Evolutionary conservation across 257 asterid genomes (phyloP), one percentile per base, ranked within the genome.

Genomic region (Henckelia pumila): DNA sequence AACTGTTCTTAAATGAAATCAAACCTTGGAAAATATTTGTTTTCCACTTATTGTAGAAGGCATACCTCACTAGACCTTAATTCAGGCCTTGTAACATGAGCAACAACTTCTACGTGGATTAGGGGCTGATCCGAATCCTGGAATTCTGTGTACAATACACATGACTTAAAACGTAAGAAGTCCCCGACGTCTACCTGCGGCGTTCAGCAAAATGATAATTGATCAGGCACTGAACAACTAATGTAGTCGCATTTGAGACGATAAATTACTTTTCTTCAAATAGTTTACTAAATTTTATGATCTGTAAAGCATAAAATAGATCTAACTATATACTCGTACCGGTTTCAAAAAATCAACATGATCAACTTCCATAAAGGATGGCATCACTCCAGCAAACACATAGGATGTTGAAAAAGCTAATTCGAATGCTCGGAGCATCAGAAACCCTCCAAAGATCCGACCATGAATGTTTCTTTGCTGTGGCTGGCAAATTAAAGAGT

Each of bases 401-500:
- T 93, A 93, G 61, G 95, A 80, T 1, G 99, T 93, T 68, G 97
- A 85, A 69, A 88, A 88, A 33, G 97, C 99, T 44, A 88, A 70
- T 60, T 93, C 99, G 63, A 93, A 93, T 33, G 97, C 97, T 59
- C 97, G 78, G 69, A 80, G 96, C 96, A 93, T 88, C 73, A 93
- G 77, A 76, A 93, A 93, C 14, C 96, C 99, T 71, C 99, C 99
- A 71, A 93, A 93, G 71, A 93, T 93, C 60, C 97, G 92, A 62
- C 97, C 99, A 59, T 93, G 97, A 60, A 93, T 86, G 79, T 93
- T 93, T 78, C 99, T 84, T 75, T 93, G 97, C 79, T 93, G 99
- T 11, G 99, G 99, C 85, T 93, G 99, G 71, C 99, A 93, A 69
- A 93, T 90, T 59, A 93, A 79, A 63, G 97, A 90, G 82, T 90